Conservation (phyloP, 495 filamentous ascomycete genomes). For the Penicillium canariense region DNA sequence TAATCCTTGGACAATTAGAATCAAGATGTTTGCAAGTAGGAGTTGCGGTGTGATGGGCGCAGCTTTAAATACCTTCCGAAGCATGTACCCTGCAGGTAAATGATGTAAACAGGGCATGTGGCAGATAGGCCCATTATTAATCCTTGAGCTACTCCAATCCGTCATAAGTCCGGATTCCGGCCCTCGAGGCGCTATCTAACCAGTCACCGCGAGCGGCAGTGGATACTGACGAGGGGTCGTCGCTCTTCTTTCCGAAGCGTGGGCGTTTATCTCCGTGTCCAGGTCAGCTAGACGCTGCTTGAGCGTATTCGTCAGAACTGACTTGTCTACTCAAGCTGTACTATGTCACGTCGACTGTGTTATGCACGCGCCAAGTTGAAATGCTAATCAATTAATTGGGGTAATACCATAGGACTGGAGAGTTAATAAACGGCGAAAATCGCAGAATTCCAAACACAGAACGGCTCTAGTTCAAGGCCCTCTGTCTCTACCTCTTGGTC, state of each 20-base stretch:
- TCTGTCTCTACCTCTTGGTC: background rate
- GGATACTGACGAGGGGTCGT: background rate
- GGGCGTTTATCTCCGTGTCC: background rate
- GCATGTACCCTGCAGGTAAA: background rate
- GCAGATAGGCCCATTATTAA: slow-evolving; percentile 3
- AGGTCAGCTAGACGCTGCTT: background rate
- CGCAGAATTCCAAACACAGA: no score
- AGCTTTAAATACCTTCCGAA: background rate
- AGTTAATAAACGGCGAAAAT: background rate
- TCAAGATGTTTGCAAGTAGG: background rate
- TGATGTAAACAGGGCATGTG: slow-evolving; percentile 3
- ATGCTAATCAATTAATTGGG: no score
- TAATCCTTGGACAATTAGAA: background rate
- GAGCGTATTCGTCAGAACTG: no score
- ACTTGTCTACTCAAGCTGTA: no score
- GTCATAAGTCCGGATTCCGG: background rate
- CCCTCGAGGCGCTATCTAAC: background rate
- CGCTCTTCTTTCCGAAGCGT: background rate
- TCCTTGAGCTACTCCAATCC: background rate
- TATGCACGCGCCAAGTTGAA: no score
- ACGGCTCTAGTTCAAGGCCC: no score
- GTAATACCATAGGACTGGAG: background rate
- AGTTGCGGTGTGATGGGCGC: background rate
- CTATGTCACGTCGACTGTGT: no score
- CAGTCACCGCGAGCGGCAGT: background rate